Evolutionary conservation across 345 rosid genomes (phyloP).

Genomic region (Murraya koenigii): DNA sequence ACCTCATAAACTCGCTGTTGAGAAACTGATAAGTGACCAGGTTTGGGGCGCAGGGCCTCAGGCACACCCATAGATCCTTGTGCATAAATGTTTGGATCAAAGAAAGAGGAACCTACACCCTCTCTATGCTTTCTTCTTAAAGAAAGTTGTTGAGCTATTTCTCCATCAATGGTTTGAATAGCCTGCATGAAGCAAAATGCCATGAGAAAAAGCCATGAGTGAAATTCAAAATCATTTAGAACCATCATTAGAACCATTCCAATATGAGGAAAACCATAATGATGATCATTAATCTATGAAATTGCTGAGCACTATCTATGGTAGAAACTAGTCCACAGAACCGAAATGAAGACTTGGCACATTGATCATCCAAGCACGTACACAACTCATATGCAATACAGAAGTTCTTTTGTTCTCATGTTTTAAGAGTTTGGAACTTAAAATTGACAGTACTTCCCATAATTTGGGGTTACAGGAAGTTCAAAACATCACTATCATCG

Average conservation of each 20-base stretch:
- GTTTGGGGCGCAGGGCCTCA: slow-evolving; percentile 91
- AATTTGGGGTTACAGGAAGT: neutral
- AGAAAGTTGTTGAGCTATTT: slow-evolving; percentile 72
- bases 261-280: neutral
- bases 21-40: slow-evolving; percentile 82
- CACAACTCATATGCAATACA: neutral
- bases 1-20: slow-evolving; percentile 99
- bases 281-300: neutral
- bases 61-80: slow-evolving; percentile 84
- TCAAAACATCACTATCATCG: neutral
- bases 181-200: slow-evolving; percentile 45
- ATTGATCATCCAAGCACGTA: neutral
- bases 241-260: neutral
- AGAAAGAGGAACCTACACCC: slow-evolving; percentile 57
- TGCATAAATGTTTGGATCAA: slow-evolving; percentile 65
- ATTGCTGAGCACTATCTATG: neutral
- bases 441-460: neutral
- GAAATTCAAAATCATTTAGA: neutral
- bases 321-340: neutral
- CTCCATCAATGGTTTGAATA: slow-evolving; percentile 83
- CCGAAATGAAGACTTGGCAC: neutral
- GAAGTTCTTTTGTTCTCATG: neutral
- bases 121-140: slow-evolving; percentile 92
- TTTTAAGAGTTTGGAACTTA: neutral
- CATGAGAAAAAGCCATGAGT: neutral